A percentile compares a stretch with the other conserved stretches of the same genome.
phyloP scores from a whole-genome alignment of 441 rosid genomes.

The Raphanus hybrid region DNA sequence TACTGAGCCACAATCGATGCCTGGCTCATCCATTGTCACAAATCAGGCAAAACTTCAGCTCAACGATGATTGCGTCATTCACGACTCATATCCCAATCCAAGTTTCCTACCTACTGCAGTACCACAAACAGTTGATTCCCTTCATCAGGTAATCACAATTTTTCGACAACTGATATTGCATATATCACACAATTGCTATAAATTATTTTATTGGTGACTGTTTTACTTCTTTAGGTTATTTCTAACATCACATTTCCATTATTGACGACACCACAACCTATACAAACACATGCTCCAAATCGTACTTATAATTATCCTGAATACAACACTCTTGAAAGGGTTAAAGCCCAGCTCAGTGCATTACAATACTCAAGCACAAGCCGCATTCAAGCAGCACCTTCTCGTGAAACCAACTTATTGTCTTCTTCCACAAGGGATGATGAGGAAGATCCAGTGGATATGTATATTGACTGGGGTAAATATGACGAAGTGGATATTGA shows the following conservation, averaged over 20 bases:
- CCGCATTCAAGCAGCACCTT: neutral
- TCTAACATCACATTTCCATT: neutral
- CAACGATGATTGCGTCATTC: neutral
- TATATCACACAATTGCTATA: neutral
- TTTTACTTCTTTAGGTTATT: neutral
- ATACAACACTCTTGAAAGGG: constrained; percentile 36
- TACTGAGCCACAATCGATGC: neutral
- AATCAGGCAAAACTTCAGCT: constrained; percentile 15
- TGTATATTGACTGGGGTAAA: constrained; percentile 37
- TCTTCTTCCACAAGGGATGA: constrained; percentile 9
- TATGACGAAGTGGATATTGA: constrained; percentile 21
- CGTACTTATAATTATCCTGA: constrained; percentile 7
- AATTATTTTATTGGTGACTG: neutral
- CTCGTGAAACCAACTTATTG: constrained; percentile 10
- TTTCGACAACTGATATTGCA: neutral
- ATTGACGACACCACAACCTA: neutral
- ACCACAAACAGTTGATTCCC: neutral
- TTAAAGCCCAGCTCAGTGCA: constrained; percentile 11
- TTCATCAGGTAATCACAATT: constrained; percentile 22
- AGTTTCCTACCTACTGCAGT: neutral
- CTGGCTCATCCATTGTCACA: neutral
- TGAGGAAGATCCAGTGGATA: constrained; percentile 32
- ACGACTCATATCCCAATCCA: constrained; percentile 7
- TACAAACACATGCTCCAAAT: constrained; percentile 4
- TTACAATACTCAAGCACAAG: constrained; percentile 18